phyloP scores from a whole-genome alignment of 345 rosid species.

The Salix arbutifolia region DNA sequence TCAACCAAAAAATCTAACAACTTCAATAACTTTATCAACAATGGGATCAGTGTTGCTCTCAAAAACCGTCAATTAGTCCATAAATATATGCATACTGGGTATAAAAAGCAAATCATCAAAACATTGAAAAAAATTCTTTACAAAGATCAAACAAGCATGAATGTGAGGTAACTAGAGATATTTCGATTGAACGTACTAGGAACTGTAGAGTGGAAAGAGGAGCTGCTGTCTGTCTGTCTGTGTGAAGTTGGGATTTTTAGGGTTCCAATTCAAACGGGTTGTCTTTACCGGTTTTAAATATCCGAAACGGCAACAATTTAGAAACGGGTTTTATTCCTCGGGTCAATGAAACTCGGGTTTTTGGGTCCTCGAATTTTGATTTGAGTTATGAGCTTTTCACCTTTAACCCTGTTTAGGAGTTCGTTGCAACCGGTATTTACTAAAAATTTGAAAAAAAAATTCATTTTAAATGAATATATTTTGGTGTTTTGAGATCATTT shows the following conservation, averaged over 20 bases:
- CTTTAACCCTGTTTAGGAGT: too few relatives aligned
- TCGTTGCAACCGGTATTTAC: too few relatives aligned
- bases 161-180: too few relatives aligned
- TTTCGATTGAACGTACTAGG: background rate
- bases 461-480: too few relatives aligned
- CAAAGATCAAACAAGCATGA: background rate
- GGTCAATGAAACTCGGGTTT: background rate
- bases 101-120: background rate
- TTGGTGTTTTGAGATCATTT: too few relatives aligned
- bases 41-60: background rate
- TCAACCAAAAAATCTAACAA: background rate
- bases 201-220: background rate
- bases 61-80: background rate
- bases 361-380: background rate
- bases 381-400: background rate
- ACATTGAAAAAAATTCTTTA: background rate
- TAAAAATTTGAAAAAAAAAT: too few relatives aligned
- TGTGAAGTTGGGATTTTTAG: background rate
- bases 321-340: background rate
- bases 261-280: background rate
- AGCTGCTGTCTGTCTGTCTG: background rate
- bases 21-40: background rate
- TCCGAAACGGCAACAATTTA: background rate
- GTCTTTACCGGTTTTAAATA: background rate
- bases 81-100: background rate